Percentiles rank a stretch among this genome's conserved stretches.
Conservation (phyloP, 768 basidiomycete species). For the Suillus subaureus region DNA sequence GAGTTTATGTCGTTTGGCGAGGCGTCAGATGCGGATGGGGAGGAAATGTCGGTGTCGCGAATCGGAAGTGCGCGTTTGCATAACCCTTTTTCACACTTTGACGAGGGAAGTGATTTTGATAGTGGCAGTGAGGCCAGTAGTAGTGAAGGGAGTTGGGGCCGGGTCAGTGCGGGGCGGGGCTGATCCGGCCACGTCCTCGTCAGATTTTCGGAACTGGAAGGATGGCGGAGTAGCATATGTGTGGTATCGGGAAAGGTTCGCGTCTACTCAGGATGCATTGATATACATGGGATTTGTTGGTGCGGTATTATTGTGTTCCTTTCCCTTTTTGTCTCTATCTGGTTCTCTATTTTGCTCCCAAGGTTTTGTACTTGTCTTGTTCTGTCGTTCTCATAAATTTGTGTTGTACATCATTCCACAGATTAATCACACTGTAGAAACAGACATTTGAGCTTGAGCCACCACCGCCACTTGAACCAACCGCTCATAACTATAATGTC, state of each 20-base stretch:
- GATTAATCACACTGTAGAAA: too few species aligned
- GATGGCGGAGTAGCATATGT: background rate
- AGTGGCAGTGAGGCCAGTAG: background rate
- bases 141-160: conserved; percentile 7
- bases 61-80: background rate
- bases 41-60: background rate
- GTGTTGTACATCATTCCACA: background rate
- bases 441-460: too few species aligned
- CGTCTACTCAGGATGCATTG: background rate
- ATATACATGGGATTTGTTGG: background rate
- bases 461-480: too few species aligned
- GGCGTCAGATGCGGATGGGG: background rate
- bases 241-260: background rate
- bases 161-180: background rate
- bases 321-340: background rate
- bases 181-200: background rate
- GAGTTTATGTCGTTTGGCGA: conserved; percentile 4
- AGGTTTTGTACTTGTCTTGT: background rate
- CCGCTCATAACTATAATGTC: too few species aligned
- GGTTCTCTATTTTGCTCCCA: background rate
- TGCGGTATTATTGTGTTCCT: background rate
- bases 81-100: conserved; percentile 2
- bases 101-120: conserved; percentile 4
- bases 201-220: background rate
- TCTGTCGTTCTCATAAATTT: background rate